Conservation (phyloP, 208 protist genomes). For the Acanthamoeba quina region DNA sequence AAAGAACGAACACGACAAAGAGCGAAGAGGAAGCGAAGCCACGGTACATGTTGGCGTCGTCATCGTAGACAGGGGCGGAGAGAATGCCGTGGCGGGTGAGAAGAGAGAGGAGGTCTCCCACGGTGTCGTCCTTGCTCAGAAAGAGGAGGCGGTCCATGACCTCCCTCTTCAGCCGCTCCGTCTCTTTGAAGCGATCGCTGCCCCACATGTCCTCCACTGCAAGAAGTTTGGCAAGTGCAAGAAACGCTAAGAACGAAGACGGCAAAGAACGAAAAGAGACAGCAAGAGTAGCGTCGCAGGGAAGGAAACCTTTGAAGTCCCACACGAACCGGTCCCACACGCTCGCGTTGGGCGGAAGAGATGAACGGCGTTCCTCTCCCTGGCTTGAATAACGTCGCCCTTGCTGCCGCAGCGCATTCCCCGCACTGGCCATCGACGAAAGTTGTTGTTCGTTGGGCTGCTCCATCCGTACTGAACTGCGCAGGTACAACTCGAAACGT, state of each 20-base stretch:
- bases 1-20: too few relatives aligned
- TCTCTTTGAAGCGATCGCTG: slow-evolving; percentile 20
- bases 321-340: slow-evolving; percentile 8
- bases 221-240: neutral
- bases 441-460: too few relatives aligned
- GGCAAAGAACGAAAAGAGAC: neutral
- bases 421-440: neutral
- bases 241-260: neutral
- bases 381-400: neutral
- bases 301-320: slow-evolving; percentile 11
- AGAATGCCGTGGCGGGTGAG: slow-evolving; percentile 2
- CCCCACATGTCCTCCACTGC: slow-evolving; percentile 34
- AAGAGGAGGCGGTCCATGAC: slow-evolving; percentile 8
- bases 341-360: neutral
- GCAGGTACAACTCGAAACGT: too few relatives aligned
- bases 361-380: neutral
- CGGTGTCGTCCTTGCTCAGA: slow-evolving; percentile 5
- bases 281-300: neutral
- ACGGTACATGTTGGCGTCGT: slow-evolving; percentile 44
- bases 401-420: neutral
- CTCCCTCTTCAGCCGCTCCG: neutral
- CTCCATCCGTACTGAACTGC: too few relatives aligned
- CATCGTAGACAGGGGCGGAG: slow-evolving; percentile 42
- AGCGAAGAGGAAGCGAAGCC: neutral
- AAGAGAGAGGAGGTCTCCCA: neutral